Evolutionary conservation across 768 basidiomycete genomes (phyloP).

Genomic region (Tulasnella sp.): DNA sequence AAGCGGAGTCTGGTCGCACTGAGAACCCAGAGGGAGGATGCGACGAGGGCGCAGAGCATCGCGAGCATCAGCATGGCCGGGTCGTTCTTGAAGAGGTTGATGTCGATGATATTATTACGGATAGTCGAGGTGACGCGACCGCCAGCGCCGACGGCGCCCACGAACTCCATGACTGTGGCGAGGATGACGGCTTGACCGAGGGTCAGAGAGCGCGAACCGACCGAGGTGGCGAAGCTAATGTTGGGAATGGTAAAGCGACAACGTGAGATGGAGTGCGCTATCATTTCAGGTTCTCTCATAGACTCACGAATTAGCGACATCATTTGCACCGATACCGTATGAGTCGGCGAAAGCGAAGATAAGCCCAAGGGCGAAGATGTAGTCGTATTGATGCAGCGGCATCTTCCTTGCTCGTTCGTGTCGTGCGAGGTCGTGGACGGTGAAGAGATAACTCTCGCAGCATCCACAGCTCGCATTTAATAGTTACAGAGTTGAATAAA

Average conservation of each 20-base stretch:
- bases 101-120: conserved; percentile 32
- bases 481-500: neutral
- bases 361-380: conserved; percentile 4
- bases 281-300: neutral
- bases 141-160: conserved; percentile 30
- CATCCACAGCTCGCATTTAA: neutral
- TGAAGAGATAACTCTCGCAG: neutral
- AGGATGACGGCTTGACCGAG: conserved; percentile 27
- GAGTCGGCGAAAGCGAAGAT: conserved; percentile 28
- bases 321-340: conserved; percentile 28
- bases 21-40: too few relatives aligned
- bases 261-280: conserved; percentile 12
- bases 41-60: conserved; percentile 29
- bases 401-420: neutral
- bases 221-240: conserved; percentile 25
- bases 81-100: conserved; percentile 25
- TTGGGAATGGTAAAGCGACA: conserved; percentile 22
- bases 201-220: conserved; percentile 29
- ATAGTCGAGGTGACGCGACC: conserved; percentile 30
- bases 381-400: neutral
- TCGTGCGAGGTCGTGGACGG: neutral
- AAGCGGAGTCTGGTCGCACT: too few relatives aligned
- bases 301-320: conserved; percentile 3
- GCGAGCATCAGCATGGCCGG: conserved; percentile 30
- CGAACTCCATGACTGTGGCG: conserved; percentile 28